These are phyloP conservation scores for Rhodotorula paludigena DNA, from an alignment of 768 basidiomycete species.

Conservation along the genomic window DNA sequence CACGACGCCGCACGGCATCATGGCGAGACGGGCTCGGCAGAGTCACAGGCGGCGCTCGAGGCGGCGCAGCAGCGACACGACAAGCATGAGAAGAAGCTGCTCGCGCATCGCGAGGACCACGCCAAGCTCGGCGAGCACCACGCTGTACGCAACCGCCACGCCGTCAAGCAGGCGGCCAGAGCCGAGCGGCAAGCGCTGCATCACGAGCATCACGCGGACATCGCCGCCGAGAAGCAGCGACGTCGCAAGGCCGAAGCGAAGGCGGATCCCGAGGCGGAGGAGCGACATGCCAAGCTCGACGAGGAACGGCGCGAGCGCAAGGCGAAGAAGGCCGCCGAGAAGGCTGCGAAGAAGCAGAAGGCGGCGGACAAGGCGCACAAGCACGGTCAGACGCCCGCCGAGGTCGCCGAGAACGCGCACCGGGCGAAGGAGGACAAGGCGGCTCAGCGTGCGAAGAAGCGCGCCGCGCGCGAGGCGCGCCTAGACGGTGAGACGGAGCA, in stretches of 20 bases:
- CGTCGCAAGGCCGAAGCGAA: not conserved
- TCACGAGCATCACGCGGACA: not conserved
- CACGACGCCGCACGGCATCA: not conserved
- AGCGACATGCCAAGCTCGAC: not conserved
- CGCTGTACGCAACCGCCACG: too few relatives aligned
- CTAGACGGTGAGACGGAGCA: too few relatives aligned
- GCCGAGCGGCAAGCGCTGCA: too few relatives aligned
- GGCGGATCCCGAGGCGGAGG: not conserved
- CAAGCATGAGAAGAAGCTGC: too few relatives aligned
- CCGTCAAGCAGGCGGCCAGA: too few relatives aligned
- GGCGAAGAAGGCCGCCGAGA: not conserved
- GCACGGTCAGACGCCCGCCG: not conserved
- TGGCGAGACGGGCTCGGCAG: too few relatives aligned
- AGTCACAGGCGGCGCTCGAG: too few relatives aligned
- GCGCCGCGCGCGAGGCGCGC: not conserved
- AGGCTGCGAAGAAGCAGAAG: not conserved
- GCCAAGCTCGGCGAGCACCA: too few relatives aligned
- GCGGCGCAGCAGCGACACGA: too few relatives aligned
- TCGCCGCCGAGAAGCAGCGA: not conserved
- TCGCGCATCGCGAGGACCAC: too few relatives aligned
- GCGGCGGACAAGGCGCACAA: not conserved
- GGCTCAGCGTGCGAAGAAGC: not conserved
- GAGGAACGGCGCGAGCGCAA: not conserved
- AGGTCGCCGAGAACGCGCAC: not conserved
- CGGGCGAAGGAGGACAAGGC: not conserved